A percentile compares a stretch with the other conserved stretches of the same genome.
Evolutionary conservation across 2,329 filamentous ascomycete species (phyloP).

Genomic region (Fusarium redolens): DNA sequence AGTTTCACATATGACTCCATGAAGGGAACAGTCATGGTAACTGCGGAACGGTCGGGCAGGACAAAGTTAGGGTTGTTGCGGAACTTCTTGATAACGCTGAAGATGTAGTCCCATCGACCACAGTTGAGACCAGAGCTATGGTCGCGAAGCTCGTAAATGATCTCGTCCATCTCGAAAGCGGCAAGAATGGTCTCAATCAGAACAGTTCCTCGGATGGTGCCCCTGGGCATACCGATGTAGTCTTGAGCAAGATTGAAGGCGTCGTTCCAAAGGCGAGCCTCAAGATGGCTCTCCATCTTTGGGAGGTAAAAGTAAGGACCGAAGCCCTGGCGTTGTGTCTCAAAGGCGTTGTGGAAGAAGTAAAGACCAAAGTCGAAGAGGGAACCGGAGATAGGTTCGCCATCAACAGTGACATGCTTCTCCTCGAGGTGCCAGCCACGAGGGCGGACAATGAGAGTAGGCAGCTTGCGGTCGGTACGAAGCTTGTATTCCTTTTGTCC

Average conservation of each 20-base stretch:
- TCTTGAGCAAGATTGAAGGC: slow-evolving; percentile 97
- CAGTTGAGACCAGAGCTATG: slow-evolving; percentile 98
- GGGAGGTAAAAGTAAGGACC: slow-evolving; percentile 98
- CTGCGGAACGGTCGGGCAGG: slow-evolving; percentile 87
- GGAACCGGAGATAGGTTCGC: slow-evolving; percentile 90
- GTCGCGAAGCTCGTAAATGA: slow-evolving; percentile 98
- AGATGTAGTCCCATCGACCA: slow-evolving; percentile 99
- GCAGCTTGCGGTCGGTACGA: slow-evolving; percentile 84
- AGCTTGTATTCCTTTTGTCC: slow-evolving; percentile 98
- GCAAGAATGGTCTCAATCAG: slow-evolving; percentile 98
- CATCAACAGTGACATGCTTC: slow-evolving; percentile 97
- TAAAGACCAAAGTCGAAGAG: slow-evolving; percentile 99
- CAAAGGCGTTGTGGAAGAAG: slow-evolving; percentile 97
- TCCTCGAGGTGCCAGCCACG: slow-evolving; percentile 98
- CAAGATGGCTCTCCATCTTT: slow-evolving; percentile 98
- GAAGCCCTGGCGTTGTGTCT: slow-evolving; percentile 83
- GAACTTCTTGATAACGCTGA: slow-evolving; percentile 99
- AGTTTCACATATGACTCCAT: slow-evolving; percentile 97
- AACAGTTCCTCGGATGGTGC: slow-evolving; percentile 94
- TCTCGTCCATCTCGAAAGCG: slow-evolving; percentile 99
- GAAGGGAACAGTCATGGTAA: slow-evolving; percentile 98
- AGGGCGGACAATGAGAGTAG: slow-evolving; percentile 93
- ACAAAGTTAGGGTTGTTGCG: slow-evolving; percentile 93
- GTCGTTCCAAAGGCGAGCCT: slow-evolving; percentile 98
- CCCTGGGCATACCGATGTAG: slow-evolving; percentile 87